Base-by-base conservation (phyloP, 78 protist genomes). In the Dictyostelium discoideum region DNA sequence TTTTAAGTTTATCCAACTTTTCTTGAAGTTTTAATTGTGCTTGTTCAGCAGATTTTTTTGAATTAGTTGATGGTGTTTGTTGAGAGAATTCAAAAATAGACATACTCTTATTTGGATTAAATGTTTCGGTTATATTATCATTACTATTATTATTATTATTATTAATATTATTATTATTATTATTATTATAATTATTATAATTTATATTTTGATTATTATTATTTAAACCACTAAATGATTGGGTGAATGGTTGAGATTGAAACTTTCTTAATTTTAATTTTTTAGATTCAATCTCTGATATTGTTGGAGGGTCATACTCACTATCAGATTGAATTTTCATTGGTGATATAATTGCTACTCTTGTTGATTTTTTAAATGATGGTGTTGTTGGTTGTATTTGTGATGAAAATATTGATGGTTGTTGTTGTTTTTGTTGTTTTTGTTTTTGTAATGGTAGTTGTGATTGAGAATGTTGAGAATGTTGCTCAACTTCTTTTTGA, bases 11-110 rank as follows among this genome's bases (percentile, higher is more conserved):
- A 29, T 74, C 81, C 22, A 74, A 37, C 20, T 74, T 74, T 18
- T 37, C 81, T 74, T 74, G 42, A 74, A 74, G 81, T 74, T 37
- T 86, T 67, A 74, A 69, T 26, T 54, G 83, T 7, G 54, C 5
- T 74, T 76, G 84, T 44, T 86, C 92, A 54, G 2, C 74, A 74
- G 16, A 74, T 74, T 32, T 86, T 73, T 73, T 86, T 73, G 37
- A 86, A 16, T 48, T 13, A 26, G 16, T 74, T 14, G 20, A n/a
- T 37, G 48, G 24, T 14, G n/a, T 32, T 32, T 32, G 37, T 32
- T 32, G 37, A 5, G 69, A 20, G 37, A 74, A 74, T 14, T 74
- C 81, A 11, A 39, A 16, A 16, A 74, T 32, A 37, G 81, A 74
- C 81, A 74, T 74, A 29, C 40, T 74, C 48, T 74, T 69, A 69